phyloP scores from a whole-genome alignment of 129 eudicot species.

The Artemisia argyi region DNA sequence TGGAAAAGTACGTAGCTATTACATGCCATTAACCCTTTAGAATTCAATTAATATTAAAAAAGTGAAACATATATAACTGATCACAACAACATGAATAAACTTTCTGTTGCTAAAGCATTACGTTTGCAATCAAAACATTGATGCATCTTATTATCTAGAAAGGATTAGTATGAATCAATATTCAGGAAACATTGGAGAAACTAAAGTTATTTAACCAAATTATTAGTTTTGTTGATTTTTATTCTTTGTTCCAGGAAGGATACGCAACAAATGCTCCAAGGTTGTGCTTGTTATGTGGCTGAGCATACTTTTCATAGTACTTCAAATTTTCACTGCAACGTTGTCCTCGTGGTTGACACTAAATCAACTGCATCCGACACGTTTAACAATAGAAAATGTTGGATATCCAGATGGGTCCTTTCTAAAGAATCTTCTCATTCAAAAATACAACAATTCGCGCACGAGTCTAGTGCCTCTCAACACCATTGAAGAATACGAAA shows the following conservation, averaged over 20 bases:
- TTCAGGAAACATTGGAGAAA: no score
- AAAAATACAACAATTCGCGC: not conserved
- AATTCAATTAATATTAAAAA: no score
- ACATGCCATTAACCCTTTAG: no score
- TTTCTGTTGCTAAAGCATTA: no score
- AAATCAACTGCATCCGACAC: constrained; percentile 14
- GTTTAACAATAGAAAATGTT: constrained; percentile 12
- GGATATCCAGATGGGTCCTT: constrained; percentile 19
- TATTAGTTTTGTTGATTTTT: no score
- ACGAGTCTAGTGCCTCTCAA: not conserved
- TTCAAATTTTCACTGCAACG: constrained; percentile 27
- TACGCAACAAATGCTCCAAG: constrained; percentile 18
- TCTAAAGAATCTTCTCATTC: constrained; percentile 5
- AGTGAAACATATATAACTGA: no score
- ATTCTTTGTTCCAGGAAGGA: not conserved
- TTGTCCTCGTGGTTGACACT: constrained; percentile 28
- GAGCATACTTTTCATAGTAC: constrained; percentile 12
- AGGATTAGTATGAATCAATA: no score
- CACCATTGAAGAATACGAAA: constrained; percentile 6
- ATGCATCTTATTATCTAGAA: no score
- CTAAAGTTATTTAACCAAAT: no score
- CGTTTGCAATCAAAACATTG: no score
- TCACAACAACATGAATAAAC: no score
- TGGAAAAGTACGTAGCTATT: no score
- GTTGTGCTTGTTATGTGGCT: constrained; percentile 27